These are phyloP conservation scores for Dillenia suffruticosa DNA, from an alignment of 164 flowering plant species.

Conservation along the genomic window DNA sequence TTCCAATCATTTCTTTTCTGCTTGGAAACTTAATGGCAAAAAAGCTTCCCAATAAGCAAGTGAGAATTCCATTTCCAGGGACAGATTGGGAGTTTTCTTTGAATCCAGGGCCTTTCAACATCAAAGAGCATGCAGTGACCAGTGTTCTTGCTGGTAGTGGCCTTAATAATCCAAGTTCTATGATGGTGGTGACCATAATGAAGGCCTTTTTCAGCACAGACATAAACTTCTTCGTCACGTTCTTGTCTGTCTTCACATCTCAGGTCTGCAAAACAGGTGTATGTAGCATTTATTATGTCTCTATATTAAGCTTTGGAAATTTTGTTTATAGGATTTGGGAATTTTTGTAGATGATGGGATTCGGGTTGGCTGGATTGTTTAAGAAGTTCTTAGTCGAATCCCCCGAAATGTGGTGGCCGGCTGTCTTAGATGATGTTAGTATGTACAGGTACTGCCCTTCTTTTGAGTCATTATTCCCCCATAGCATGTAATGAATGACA, in stretches of 20 bases:
- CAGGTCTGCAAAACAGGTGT: constrained; percentile 1
- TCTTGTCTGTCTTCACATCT: constrained; percentile 1
- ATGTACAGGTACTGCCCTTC: constrained; percentile 5
- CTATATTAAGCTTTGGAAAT: too few relatives aligned
- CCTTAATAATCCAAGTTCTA: neutral
- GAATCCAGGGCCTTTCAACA: constrained; percentile 18
- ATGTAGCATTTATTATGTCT: too few relatives aligned
- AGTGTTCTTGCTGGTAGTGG: constrained; percentile 5
- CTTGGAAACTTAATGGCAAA: too few relatives aligned
- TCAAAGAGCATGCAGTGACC: constrained; percentile 14
- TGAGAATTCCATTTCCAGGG: neutral
- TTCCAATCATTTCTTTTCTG: too few relatives aligned
- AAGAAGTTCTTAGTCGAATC: constrained; percentile 7
- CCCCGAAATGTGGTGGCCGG: constrained; percentile 12
- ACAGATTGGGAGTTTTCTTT: constrained; percentile 9
- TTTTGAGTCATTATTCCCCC: neutral
- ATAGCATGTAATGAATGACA: neutral
- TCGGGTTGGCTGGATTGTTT: constrained; percentile 10
- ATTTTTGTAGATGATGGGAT: neutral
- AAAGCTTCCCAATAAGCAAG: too few relatives aligned
- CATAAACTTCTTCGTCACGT: neutral
- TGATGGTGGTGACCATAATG: neutral
- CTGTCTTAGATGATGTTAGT: neutral
- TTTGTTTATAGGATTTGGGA: too few relatives aligned
- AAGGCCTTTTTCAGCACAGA: constrained; percentile 7